Evolutionary conservation across 768 basidiomycete genomes (phyloP).

Genomic region (Kwoniella sp.): DNA sequence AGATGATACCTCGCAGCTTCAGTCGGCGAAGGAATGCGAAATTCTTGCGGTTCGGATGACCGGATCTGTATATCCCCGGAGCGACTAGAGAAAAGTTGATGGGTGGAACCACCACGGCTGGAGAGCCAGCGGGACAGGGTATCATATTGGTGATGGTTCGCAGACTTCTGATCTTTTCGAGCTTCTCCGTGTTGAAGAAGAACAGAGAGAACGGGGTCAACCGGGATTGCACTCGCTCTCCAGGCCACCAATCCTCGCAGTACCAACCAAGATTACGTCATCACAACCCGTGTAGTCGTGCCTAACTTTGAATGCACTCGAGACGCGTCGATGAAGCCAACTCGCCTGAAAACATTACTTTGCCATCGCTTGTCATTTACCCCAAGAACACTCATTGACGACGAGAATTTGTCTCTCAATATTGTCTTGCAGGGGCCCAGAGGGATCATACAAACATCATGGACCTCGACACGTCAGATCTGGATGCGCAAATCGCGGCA

Average conservation of each 20-base stretch:
- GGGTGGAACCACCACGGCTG: slow-evolving; percentile 46
- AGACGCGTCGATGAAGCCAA: neutral
- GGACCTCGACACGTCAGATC: slow-evolving; percentile 33
- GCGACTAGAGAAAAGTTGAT: slow-evolving; percentile 52
- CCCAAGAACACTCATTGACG: too few relatives aligned
- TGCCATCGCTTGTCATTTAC: too few relatives aligned
- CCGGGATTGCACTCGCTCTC: too few relatives aligned
- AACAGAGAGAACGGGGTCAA: neutral
- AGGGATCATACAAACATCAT: neutral
- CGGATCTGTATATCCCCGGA: slow-evolving; percentile 50
- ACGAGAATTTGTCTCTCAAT: too few relatives aligned
- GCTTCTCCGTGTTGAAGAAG: neutral
- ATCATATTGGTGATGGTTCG: slow-evolving; percentile 11
- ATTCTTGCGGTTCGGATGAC: slow-evolving; percentile 55
- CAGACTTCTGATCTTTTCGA: too few relatives aligned
- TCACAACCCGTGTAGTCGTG: neutral
- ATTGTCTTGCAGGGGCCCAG: neutral
- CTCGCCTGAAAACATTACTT: too few relatives aligned
- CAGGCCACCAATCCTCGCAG: too few relatives aligned
- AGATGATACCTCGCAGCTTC: slow-evolving; percentile 51
- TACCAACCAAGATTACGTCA: slow-evolving; percentile 17
- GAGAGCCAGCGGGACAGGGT: neutral
- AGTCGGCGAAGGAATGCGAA: slow-evolving; percentile 48
- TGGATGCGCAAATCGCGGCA: slow-evolving; percentile 46
- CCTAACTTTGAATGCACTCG: too few relatives aligned